Conservation (phyloP, 495 filamentous ascomycete genomes). For the Hypoxylon intermedium region DNA sequence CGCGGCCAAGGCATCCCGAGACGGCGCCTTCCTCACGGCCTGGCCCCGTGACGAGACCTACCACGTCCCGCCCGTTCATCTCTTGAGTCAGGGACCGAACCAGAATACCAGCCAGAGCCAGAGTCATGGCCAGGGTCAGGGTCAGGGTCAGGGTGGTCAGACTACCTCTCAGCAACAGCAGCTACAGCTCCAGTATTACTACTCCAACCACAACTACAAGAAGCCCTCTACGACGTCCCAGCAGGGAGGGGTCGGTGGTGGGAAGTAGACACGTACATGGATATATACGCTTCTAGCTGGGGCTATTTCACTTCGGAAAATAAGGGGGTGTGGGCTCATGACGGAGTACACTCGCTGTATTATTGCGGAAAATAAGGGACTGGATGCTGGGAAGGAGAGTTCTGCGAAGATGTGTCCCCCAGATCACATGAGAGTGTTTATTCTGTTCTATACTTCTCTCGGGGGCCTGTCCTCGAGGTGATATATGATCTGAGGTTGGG, state of each 20-base stretch:
- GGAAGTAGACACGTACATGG: not conserved
- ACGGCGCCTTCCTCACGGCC: slow-evolving; percentile 38
- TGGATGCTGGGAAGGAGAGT: no score
- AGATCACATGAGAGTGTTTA: no score
- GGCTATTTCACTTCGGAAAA: not conserved
- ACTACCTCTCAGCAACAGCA: slow-evolving; percentile 1
- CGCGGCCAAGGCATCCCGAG: slow-evolving; percentile 35
- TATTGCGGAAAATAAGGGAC: no score
- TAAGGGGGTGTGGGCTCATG: not conserved
- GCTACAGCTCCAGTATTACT: not conserved
- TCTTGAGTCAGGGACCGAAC: not conserved
- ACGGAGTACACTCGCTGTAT: no score
- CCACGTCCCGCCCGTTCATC: slow-evolving; percentile 15
- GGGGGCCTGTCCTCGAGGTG: no score
- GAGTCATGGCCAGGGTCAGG: not conserved
- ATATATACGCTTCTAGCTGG: no score
- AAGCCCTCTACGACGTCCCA: not conserved
- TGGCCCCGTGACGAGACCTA: slow-evolving; percentile 43
- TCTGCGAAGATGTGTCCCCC: no score
- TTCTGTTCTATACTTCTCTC: no score
- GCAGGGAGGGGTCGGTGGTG: not conserved
- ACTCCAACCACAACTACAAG: not conserved
- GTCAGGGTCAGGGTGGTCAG: not conserved
- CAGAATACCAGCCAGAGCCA: slow-evolving; percentile 2
- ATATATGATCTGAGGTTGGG: no score